phyloP scores from a whole-genome alignment of 2,329 filamentous ascomycete species.

The Diaporthe sp. region DNA sequence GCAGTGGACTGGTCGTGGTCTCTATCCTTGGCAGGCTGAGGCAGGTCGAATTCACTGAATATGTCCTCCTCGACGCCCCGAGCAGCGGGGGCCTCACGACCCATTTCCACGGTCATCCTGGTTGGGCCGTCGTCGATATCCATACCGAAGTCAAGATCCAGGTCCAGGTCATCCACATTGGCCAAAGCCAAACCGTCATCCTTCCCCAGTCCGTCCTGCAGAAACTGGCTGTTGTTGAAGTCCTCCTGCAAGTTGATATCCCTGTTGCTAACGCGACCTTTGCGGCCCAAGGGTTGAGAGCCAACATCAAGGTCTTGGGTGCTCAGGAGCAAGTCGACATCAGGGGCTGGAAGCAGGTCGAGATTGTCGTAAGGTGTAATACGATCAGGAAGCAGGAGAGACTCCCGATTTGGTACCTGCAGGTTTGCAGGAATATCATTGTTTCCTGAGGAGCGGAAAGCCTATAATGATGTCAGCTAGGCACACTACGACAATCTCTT shows the following conservation, averaged over 20 bases:
- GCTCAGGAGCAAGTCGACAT: constrained; percentile 85
- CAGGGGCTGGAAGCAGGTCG: constrained; percentile 83
- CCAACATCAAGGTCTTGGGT: constrained; percentile 59
- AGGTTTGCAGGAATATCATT: constrained; percentile 92
- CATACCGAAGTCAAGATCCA: constrained; percentile 80
- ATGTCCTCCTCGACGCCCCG: constrained; percentile 77
- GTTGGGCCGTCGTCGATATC: constrained; percentile 73
- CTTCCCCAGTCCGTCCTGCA: constrained; percentile 72
- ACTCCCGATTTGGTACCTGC: constrained; percentile 83
- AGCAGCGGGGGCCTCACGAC: constrained; percentile 82
- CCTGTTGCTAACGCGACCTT: constrained; percentile 66
- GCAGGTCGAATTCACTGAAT: constrained; percentile 70
- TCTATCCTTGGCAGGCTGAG: constrained; percentile 65
- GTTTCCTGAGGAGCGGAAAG: constrained; percentile 93
- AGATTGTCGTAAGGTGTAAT: constrained; percentile 91
- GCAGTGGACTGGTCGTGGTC: constrained; percentile 67
- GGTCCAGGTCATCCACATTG: constrained; percentile 72
- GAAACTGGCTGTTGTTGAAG: constrained; percentile 81
- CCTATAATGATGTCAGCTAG: constrained; percentile 64
- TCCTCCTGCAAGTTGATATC: constrained; percentile 78
- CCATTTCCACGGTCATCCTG: constrained; percentile 81
- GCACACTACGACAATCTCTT: background rate
- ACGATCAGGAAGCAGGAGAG: constrained; percentile 88
- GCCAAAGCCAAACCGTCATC: constrained; percentile 68
- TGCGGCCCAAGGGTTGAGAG: constrained; percentile 66